A percentile compares a stretch with the other conserved stretches of the same genome.
These are phyloP conservation scores for Blastocystis sp. DNA, from an alignment of 352 stramenopile species.

Conservation along the genomic window DNA sequence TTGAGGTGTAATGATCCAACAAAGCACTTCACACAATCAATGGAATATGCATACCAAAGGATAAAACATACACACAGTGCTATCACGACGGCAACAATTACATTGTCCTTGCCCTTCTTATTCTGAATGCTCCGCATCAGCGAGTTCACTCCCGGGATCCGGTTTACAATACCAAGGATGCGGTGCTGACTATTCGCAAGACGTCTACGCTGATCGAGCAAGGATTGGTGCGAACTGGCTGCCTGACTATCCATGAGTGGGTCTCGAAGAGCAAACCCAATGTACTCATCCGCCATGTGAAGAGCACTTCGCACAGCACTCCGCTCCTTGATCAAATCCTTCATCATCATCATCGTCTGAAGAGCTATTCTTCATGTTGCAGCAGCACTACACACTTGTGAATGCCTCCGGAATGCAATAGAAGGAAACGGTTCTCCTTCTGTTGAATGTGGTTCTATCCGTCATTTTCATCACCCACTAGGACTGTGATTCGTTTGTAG, in stretches of 20 bases:
- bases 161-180: not conserved
- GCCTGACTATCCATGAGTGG: conserved; percentile 14
- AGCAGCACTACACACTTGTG: not conserved
- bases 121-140: not conserved
- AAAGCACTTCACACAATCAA: not conserved
- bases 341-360: conserved; percentile 22
- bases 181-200: not conserved
- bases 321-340: conserved; percentile 29
- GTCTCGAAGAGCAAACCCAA: not conserved
- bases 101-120: conserved; percentile 15
- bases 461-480: not conserved
- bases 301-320: conserved; percentile 20
- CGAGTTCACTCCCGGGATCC: not conserved
- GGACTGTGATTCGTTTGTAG: conserved; percentile 29
- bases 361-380: conserved; percentile 1
- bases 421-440: conserved; percentile 23
- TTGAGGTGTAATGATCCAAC: no score
- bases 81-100: conserved; percentile 2
- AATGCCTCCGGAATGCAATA: conserved; percentile 2
- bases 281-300: conserved; percentile 51
- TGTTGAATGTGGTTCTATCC: conserved; percentile 24
- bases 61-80: not conserved
- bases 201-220: not conserved
- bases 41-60: conserved; percentile 29
- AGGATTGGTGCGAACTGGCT: not conserved